Evolutionary conservation across 2,329 filamentous ascomycete genomes (phyloP).

Genomic region (Talaromyces albobiverticillius): DNA sequence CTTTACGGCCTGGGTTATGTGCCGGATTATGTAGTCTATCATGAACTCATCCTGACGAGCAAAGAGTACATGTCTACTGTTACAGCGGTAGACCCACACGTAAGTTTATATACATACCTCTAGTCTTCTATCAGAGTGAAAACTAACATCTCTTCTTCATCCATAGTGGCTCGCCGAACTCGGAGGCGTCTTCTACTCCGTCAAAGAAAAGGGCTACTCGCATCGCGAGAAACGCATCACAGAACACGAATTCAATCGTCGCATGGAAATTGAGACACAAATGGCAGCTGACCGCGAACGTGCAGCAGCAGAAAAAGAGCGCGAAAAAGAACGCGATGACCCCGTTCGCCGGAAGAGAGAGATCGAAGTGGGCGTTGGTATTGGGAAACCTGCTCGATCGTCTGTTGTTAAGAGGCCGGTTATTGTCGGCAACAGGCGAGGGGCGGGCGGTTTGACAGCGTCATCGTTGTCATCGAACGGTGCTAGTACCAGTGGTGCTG

Average conservation of each 20-base stretch:
- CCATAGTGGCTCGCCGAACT: constrained; percentile 85
- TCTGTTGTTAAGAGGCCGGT: constrained; percentile 35
- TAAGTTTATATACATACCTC: constrained; percentile 27
- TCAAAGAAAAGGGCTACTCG: constrained; percentile 97
- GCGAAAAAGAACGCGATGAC: constrained; percentile 36
- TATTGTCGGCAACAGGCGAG: constrained; percentile 24
- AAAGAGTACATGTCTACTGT: constrained; percentile 99
- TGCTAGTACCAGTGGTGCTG: constrained; percentile 19
- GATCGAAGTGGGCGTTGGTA: constrained; percentile 27
- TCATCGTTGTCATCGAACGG: constrained; percentile 20
- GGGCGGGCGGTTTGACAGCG: constrained; percentile 29
- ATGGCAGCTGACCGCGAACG: constrained; percentile 81
- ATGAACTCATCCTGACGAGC: constrained; percentile 92
- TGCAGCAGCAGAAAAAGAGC: constrained; percentile 38
- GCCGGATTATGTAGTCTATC: constrained; percentile 96
- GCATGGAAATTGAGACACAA: constrained; percentile 88
- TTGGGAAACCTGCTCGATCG: constrained; percentile 8
- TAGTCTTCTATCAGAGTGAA: neutral
- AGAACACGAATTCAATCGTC: constrained; percentile 86
- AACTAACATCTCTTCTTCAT: neutral
- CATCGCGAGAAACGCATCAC: constrained; percentile 79
- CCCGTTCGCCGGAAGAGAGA: constrained; percentile 33
- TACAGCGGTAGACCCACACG: constrained; percentile 87
- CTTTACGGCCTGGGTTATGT: constrained; percentile 90
- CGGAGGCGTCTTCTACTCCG: constrained; percentile 92